Conservation (phyloP, 202 grass and related monocot genomes). For the Carex arenaria region DNA sequence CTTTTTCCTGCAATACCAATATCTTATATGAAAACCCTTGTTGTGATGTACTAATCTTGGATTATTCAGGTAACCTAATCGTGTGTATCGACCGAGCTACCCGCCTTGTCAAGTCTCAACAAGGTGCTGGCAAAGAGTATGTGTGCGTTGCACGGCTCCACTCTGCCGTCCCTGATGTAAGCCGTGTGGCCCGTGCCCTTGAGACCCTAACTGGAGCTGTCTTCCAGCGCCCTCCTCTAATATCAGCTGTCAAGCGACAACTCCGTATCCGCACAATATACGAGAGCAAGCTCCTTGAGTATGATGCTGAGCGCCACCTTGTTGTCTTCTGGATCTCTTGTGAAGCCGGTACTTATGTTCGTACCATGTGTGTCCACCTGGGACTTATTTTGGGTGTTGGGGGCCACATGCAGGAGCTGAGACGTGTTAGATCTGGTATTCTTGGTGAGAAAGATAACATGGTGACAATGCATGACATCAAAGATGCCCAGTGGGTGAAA, state of each 20-base stretch:
- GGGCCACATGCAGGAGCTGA: conserved; percentile 88
- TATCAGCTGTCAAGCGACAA: conserved; percentile 88
- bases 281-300: conserved; percentile 74
- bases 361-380: conserved; percentile 78
- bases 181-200: conserved; percentile 46
- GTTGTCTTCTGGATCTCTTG: conserved; percentile 86
- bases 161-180: conserved; percentile 49
- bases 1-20: neutral
- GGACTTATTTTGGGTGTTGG: conserved; percentile 76
- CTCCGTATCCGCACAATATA: conserved; percentile 90
- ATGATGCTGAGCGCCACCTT: conserved; percentile 55
- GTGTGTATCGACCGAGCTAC: conserved; percentile 94
- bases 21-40: neutral
- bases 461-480: conserved; percentile 92
- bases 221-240: conserved; percentile 92
- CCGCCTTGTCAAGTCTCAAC: conserved; percentile 89
- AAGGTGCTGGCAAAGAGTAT: conserved; percentile 91
- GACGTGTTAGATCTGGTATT: conserved; percentile 68
- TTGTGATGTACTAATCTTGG: neutral
- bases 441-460: conserved; percentile 83
- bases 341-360: conserved; percentile 74
- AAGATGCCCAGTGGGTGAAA: conserved; percentile 71
- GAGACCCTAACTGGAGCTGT: conserved; percentile 77
- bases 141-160: conserved; percentile 75
- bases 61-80: conserved; percentile 50